Evolutionary conservation across 2,329 filamentous ascomycete species (phyloP).

Genomic region (Penicillium sp.): DNA sequence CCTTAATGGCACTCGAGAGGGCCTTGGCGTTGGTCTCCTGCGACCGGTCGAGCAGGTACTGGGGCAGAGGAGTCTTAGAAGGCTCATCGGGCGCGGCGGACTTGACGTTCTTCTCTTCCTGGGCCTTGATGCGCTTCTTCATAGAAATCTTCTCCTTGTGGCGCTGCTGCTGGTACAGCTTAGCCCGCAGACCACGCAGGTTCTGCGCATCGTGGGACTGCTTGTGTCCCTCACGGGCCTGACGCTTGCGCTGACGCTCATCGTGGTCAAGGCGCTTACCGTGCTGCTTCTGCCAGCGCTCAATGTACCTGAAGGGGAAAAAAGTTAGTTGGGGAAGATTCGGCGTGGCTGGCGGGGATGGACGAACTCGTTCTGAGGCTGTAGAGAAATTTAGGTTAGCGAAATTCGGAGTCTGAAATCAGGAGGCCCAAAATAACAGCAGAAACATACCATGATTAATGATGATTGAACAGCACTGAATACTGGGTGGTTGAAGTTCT

Average conservation of each 20-base stretch:
- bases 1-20: slow-evolving; percentile 84
- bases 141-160: slow-evolving; percentile 98
- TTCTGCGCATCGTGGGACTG: slow-evolving; percentile 89
- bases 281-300: slow-evolving; percentile 71
- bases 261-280: slow-evolving; percentile 73
- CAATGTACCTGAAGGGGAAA: slow-evolving; percentile 57
- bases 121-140: slow-evolving; percentile 89
- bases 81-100: slow-evolving; percentile 76
- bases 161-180: slow-evolving; percentile 89
- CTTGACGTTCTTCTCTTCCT: slow-evolving; percentile 96
- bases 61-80: slow-evolving; percentile 74
- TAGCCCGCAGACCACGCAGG: slow-evolving; percentile 85
- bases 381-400: slow-evolving; percentile 14
- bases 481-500: slow-evolving; percentile 19
- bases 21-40: slow-evolving; percentile 70
- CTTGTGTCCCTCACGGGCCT: slow-evolving; percentile 86
- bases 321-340: slow-evolving; percentile 17
- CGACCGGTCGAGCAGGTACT: slow-evolving; percentile 88
- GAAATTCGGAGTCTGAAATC: not conserved
- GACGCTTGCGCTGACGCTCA: slow-evolving; percentile 82
- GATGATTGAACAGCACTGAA: slow-evolving; percentile 18
- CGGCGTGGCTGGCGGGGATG: slow-evolving; percentile 16
- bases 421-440: not conserved
- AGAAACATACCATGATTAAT: slow-evolving; percentile 34
- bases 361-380: slow-evolving; percentile 50